Percentiles rank a stretch among this genome's conserved stretches.
phyloP scores from a whole-genome alignment of 2,329 filamentous ascomycete species.

The Thielaviopsis musarum region DNA sequence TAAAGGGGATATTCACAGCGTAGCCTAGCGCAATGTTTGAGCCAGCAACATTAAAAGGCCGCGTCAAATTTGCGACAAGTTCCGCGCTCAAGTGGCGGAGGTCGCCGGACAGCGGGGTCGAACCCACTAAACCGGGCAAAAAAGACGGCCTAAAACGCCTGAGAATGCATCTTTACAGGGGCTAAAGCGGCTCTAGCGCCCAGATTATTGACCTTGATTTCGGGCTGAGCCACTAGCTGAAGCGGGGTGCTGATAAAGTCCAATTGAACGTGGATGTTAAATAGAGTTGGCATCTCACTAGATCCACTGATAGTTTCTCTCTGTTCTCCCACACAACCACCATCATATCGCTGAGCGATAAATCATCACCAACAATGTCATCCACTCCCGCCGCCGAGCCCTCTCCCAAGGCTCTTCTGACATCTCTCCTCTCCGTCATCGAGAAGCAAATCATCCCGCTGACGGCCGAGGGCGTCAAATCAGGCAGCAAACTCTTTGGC shows the following conservation, averaged over 20 bases:
- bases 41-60: too few relatives aligned
- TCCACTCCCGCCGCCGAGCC: neutral
- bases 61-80: neutral
- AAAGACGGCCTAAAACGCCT: neutral
- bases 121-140: neutral
- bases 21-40: too few relatives aligned
- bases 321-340: too few relatives aligned
- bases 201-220: neutral
- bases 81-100: constrained; percentile 6
- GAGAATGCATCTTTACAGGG: neutral
- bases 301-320: too few relatives aligned
- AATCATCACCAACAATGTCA: constrained; percentile 15
- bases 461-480: constrained; percentile 30
- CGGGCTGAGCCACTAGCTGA: neutral
- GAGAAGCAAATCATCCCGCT: constrained; percentile 34
- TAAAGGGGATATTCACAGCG: too few relatives aligned
- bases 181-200: neutral
- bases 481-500: constrained; percentile 39
- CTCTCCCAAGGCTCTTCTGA: constrained; percentile 19
- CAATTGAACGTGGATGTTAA: too few relatives aligned
- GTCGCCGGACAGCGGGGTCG: constrained; percentile 12
- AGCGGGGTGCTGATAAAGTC: neutral
- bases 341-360: too few relatives aligned
- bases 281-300: too few relatives aligned
- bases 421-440: constrained; percentile 24